These are phyloP conservation scores for Boletellus deceptivus DNA, from an alignment of 1,284 basidiomycete species.

Conservation along the genomic window DNA sequence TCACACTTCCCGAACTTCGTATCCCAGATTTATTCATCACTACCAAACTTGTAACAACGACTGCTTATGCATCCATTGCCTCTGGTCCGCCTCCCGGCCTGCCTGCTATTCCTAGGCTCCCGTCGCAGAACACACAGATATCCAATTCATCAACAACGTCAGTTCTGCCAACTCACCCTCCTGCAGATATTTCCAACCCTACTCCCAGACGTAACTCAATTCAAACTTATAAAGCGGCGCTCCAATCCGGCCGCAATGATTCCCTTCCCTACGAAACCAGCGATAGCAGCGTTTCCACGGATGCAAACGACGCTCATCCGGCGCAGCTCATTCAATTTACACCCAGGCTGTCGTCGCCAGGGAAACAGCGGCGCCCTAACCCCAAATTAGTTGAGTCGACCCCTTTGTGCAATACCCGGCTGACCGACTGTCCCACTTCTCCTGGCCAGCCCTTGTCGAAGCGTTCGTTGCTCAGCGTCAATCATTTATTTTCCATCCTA, in stretches of 20 bases:
- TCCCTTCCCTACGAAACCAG: conserved; percentile 24
- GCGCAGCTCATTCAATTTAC: conserved; percentile 29
- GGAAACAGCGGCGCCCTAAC: conserved; percentile 43
- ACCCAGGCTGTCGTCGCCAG: conserved; percentile 32
- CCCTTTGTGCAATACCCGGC: conserved; percentile 11
- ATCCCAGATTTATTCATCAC: conserved; percentile 63
- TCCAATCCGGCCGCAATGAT: conserved; percentile 24
- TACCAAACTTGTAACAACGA: conserved; percentile 44
- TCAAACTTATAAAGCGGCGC: conserved; percentile 34
- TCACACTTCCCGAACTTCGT: conserved; percentile 52
- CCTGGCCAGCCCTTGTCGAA: conserved; percentile 50
- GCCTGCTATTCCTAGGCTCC: conserved; percentile 16
- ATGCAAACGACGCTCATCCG: conserved; percentile 34
- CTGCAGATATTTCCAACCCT: conserved; percentile 14
- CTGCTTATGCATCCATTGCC: conserved; percentile 27
- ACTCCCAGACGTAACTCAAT: conserved; percentile 26
- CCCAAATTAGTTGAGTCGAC: conserved; percentile 49
- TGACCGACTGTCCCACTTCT: conserved; percentile 14
- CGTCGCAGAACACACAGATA: conserved; percentile 8
- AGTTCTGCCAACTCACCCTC: conserved; percentile 3
- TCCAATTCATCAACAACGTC: conserved; percentile 17
- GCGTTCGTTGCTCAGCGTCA: conserved; percentile 40
- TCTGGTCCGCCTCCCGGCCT: conserved; percentile 29
- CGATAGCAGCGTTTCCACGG: conserved; percentile 33
- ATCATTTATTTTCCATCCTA: conserved; percentile 8